phyloP scores from a whole-genome alignment of 805 yeast species.

The Clavispora fructus region DNA sequence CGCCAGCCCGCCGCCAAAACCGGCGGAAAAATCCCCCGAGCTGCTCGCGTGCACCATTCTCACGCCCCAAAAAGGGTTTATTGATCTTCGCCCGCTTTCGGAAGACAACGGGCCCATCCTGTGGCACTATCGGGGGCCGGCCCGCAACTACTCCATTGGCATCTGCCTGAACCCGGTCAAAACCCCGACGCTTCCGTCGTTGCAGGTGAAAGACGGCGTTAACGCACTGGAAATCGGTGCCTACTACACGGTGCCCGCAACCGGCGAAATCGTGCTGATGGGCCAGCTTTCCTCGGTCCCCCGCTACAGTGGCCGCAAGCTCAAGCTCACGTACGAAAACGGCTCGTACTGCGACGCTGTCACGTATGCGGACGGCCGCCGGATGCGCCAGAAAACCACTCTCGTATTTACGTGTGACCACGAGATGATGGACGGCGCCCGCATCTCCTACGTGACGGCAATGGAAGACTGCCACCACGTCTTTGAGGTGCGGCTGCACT shows the following conservation, averaged over 20 bases:
- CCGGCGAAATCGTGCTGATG: conserved; percentile 45
- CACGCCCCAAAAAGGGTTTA: conserved; percentile 43
- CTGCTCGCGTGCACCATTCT: conserved; percentile 39
- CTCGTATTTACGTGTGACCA: conserved; percentile 75
- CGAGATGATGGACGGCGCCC: conserved; percentile 60
- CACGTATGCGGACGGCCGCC: conserved; percentile 39
- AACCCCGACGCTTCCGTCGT: conserved; percentile 11
- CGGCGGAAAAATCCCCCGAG: background rate
- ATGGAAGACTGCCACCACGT: conserved; percentile 74
- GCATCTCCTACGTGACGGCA: conserved; percentile 65
- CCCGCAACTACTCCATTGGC: conserved; percentile 69
- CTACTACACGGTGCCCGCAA: conserved; percentile 41
- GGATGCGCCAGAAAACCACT: conserved; percentile 55
- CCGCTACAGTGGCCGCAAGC: conserved; percentile 62
- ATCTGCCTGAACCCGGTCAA: conserved; percentile 56
- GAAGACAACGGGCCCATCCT: conserved; percentile 42
- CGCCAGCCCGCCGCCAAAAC: background rate
- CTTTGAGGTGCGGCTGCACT: conserved; percentile 78
- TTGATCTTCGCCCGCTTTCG: conserved; percentile 48
- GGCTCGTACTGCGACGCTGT: conserved; percentile 55
- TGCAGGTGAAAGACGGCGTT: conserved; percentile 29
- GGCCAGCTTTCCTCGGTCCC: conserved; percentile 63
- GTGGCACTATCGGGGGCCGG: conserved; percentile 68
- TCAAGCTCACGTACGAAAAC: conserved; percentile 62
- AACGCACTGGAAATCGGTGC: conserved; percentile 51